These are phyloP conservation scores for Tausonia pullulans DNA, from an alignment of 1,284 basidiomycete species.

Conservation along the genomic window DNA sequence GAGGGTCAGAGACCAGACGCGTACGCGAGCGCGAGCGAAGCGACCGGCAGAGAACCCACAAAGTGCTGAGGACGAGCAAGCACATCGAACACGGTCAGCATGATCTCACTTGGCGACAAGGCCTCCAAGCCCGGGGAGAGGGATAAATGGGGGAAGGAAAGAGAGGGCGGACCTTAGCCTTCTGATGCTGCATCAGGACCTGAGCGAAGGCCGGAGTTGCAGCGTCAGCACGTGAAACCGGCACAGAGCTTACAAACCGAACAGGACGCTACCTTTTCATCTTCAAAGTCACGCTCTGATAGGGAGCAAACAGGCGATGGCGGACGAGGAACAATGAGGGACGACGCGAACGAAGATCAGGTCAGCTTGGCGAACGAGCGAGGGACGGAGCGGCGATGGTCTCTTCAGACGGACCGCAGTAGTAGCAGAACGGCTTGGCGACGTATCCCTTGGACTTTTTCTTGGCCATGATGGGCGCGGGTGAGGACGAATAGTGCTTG, in stretches of 20 bases:
- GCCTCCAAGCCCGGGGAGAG: no score
- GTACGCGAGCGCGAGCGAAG: no score
- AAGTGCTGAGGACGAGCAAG: no score
- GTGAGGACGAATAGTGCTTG: no score
- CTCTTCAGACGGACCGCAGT: slow-evolving; percentile 1
- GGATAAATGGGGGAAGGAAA: no score
- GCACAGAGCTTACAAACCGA: not conserved
- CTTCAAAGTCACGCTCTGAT: slow-evolving; percentile 96
- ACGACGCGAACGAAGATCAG: not conserved
- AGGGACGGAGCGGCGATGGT: not conserved
- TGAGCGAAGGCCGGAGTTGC: not conserved
- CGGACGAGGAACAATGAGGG: slow-evolving; percentile 41
- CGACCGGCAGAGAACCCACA: no score
- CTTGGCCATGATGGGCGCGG: slow-evolving; percentile 20
- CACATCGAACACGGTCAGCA: no score
- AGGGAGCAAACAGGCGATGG: slow-evolving; percentile 97
- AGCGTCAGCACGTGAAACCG: slow-evolving; percentile 2
- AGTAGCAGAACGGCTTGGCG: slow-evolving; percentile 19
- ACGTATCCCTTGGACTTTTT: slow-evolving; percentile 34
- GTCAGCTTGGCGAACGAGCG: slow-evolving; percentile 11
- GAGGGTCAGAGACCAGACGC: no score
- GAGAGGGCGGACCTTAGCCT: slow-evolving; percentile 81
- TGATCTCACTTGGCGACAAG: no score
- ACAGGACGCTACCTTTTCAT: slow-evolving; percentile 66
- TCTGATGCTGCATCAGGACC: slow-evolving; percentile 96